Conservation (phyloP, 2,329 filamentous ascomycete species). For the Colletotrichum falcatum region DNA sequence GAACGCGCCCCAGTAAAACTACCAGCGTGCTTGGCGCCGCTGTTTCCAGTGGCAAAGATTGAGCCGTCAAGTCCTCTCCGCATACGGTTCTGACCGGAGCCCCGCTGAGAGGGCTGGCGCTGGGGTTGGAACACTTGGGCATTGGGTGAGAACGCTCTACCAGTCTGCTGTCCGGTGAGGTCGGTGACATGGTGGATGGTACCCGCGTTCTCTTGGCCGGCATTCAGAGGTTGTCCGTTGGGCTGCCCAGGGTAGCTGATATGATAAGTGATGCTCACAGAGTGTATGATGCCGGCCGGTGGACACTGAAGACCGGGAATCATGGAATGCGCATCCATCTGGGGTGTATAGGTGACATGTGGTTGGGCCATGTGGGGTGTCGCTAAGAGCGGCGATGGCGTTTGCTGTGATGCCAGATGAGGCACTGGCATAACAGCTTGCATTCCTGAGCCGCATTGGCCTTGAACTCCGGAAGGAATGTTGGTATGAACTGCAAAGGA, state of each 20-base stretch:
- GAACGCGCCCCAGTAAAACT: constrained; percentile 21
- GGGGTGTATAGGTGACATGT: not conserved
- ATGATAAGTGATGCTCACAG: constrained; percentile 34
- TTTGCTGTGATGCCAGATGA: not conserved
- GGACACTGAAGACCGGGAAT: constrained; percentile 7
- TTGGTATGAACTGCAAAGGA: not conserved
- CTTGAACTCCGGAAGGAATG: not conserved
- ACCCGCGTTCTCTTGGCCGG: not conserved
- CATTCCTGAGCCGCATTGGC: not conserved
- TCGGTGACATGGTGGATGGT: not conserved
- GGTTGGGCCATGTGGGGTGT: not conserved
- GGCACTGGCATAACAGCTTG: not conserved
- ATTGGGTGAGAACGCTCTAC: constrained; percentile 8
- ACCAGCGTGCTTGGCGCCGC: constrained; percentile 23
- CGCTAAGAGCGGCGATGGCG: not conserved
- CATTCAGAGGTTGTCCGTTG: not conserved
- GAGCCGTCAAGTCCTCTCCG: constrained; percentile 30
- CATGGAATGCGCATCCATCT: constrained; percentile 5
- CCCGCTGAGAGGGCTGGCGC: not conserved
- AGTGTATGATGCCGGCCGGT: not conserved
- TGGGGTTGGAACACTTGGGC: constrained; percentile 3
- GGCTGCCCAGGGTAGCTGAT: constrained; percentile 1
- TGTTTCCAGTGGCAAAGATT: constrained; percentile 25
- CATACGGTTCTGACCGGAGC: not conserved
- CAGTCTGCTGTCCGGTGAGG: not conserved